Base-by-base conservation (phyloP, 2,329 filamentous ascomycete genomes). In the Verticillium klebahnii region DNA sequence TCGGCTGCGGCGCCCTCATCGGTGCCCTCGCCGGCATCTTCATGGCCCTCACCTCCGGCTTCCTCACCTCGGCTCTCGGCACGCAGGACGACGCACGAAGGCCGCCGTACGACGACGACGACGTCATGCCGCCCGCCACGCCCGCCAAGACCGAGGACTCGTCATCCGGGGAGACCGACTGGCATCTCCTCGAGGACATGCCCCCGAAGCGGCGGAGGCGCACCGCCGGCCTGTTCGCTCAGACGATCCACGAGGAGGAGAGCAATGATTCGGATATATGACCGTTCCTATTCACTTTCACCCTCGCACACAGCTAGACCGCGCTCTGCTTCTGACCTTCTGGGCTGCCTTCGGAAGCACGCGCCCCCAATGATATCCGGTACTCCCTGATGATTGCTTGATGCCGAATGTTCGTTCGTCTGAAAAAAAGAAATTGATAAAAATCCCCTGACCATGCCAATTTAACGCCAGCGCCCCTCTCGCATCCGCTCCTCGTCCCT, bases 191-290 rank as follows among this genome's bases (percentile, higher is more conserved):
- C 5, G 75, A 77, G 56, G 69, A 73, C 37, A 68, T 72, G 14
- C 70, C 72, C n/a, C 71, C 73, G 5, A 73, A 72, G 31, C 72
- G 77, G 11, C 73, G 78, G 60, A 74, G 77, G 59, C 74, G 77
- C 57, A 75, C 75, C 5, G 75, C 78, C 58, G 82, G 83, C 1
- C 71, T 91, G 19, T 74, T 89, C 54, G 81, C 83, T 32, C 86
- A 89, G 70, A 89, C 86, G 0, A 92, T 92, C 64, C 81, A 89
- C 62, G 89, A 91, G 72, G 87, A 89, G 71, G 89, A 92, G 71
- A 87, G 89, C 59, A 88, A 90, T 70, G 80, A 80, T 67, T 85
- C 81, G 25, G 82, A 81, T 50, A 59, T 67, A 56, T 72, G 59
- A 68, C 29, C 29, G 29, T 29, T 25, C n/a, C 23, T 23, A 12